Percentiles rank a stretch among this genome's conserved stretches.
Evolutionary conservation across 2,329 filamentous ascomycete genomes (phyloP).

Genomic region (Colletotrichum ledebouriae): DNA sequence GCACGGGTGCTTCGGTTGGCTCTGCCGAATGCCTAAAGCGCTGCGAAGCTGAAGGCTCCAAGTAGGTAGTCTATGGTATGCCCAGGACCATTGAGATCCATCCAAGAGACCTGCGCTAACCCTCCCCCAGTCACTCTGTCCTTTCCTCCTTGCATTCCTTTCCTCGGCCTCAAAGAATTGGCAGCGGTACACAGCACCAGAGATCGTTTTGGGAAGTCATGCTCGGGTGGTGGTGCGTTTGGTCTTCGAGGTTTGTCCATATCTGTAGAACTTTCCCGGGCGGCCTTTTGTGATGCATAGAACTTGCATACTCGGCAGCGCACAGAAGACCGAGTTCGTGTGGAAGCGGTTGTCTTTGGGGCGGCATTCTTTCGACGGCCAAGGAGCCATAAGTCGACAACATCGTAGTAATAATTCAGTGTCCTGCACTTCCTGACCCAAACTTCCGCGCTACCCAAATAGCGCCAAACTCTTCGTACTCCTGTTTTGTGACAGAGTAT

Average conservation of each 20-base stretch:
- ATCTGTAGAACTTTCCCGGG: neutral
- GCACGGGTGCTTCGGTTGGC: constrained; percentile 42
- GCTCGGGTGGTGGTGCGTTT: constrained; percentile 5
- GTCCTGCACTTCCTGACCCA: constrained; percentile 51
- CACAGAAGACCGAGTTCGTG: neutral
- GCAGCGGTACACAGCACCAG: neutral
- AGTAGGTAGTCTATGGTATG: constrained; percentile 20
- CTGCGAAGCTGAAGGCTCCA: constrained; percentile 28
- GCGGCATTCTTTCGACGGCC: constrained; percentile 2
- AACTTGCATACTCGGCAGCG: constrained; percentile 4
- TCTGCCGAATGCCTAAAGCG: constrained; percentile 39
- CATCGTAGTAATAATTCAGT: constrained; percentile 20
- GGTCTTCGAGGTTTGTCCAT: neutral
- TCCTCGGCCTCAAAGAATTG: neutral
- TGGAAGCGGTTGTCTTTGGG: neutral
- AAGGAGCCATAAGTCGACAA: neutral
- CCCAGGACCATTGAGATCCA: neutral
- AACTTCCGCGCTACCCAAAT: constrained; percentile 83
- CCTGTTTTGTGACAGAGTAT: constrained; percentile 83
- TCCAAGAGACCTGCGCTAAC: neutral
- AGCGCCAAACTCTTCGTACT: constrained; percentile 90
- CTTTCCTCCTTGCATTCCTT: neutral
- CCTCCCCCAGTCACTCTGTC: neutral
- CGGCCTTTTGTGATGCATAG: neutral
- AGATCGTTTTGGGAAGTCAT: constrained; percentile 6